Base-by-base conservation (phyloP, 371 early-diverging fungal species). In the Mortierella sp. region DNA sequence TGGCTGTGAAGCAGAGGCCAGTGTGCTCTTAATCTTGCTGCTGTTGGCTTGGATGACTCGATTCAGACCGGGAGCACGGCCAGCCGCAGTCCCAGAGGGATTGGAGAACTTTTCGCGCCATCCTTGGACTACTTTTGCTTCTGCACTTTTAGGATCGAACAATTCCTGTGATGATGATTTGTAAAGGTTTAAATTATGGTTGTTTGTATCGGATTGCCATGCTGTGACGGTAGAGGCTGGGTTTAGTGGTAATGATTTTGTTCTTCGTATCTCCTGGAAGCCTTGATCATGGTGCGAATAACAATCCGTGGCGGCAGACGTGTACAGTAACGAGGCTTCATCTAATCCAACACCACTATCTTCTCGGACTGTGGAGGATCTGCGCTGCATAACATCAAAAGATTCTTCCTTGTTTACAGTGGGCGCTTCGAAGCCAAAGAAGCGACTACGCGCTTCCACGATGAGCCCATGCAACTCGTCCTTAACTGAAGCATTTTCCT, bases 71-170 rank as follows among this genome's bases (percentile, higher is more conserved):
- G 67, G 23, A 0, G 64, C 32, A 5, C 64, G 57, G 12, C 42
- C 29, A 15, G 37, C 3, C 17, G 43, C 15, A 7, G 54, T 17
- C 17, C 64, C 64, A 1, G 67, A 37, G 13, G 65, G 43, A 22
- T 70, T 66, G n/a, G 71, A 70, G 61, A 79, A 79, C 55, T 74
- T 73, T 28, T 79, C 75, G 3, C 68, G 71, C 80, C 80, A 79
- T 42, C 74, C 74, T 28, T 79, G 70, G 23, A 79, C 69, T 23
- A 74, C 70, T 17, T 66, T 70, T 3, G 70, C 66, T 37, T 68
- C 74, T 29, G 80, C 70, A 17, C 22, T 61, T 28, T 67, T 64
- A 42, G 31, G 15, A 19, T 51, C 68, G 3, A 23, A 32, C 1
- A n/a, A 12, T 8, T 61, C 61, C 1, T 51, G 63, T 5, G 53